phyloP scores from a whole-genome alignment of 1,139 yeast species.

The Zhuliangozyma blackwelliae region DNA sequence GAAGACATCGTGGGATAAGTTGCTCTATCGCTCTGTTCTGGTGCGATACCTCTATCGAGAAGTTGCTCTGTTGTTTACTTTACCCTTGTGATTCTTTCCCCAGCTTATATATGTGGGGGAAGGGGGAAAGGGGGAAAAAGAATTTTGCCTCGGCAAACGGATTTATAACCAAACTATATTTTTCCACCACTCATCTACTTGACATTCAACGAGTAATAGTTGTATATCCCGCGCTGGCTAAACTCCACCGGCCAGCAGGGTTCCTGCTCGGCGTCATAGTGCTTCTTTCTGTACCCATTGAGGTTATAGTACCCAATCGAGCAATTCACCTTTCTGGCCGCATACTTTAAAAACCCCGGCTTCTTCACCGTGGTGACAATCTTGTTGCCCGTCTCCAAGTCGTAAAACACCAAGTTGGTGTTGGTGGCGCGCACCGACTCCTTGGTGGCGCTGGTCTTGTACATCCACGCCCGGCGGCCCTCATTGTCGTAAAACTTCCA shows the following conservation, averaged over 20 bases:
- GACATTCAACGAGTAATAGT: slow-evolving; percentile 56
- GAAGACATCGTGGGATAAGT: slow-evolving; percentile 3
- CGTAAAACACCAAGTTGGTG: slow-evolving; percentile 49
- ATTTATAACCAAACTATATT: no score
- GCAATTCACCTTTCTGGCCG: slow-evolving; percentile 59
- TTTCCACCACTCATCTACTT: slow-evolving; percentile 14
- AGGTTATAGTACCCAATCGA: slow-evolving; percentile 49
- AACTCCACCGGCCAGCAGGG: slow-evolving; percentile 61
- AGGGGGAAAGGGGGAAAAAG: not conserved
- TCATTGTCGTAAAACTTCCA: slow-evolving; percentile 56
- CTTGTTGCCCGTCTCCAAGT: slow-evolving; percentile 63
- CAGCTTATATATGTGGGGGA: not conserved
- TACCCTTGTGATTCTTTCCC: not conserved
- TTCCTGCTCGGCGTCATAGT: slow-evolving; percentile 27
- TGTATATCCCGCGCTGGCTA: slow-evolving; percentile 67
- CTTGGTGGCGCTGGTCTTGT: slow-evolving; percentile 30
- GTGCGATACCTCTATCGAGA: not conserved
- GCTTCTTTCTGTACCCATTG: slow-evolving; percentile 30
- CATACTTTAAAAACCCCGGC: slow-evolving; percentile 60
- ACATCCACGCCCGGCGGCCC: slow-evolving; percentile 85
- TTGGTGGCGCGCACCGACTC: slow-evolving; percentile 19
- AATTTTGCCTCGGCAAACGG: no score
- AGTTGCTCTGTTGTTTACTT: no score
- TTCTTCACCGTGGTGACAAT: slow-evolving; percentile 51
- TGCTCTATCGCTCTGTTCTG: no score